Percentiles rank a stretch among this genome's conserved stretches.
Conservation (phyloP, 75 land plant genomes). For the Pinus albicaulis region DNA sequence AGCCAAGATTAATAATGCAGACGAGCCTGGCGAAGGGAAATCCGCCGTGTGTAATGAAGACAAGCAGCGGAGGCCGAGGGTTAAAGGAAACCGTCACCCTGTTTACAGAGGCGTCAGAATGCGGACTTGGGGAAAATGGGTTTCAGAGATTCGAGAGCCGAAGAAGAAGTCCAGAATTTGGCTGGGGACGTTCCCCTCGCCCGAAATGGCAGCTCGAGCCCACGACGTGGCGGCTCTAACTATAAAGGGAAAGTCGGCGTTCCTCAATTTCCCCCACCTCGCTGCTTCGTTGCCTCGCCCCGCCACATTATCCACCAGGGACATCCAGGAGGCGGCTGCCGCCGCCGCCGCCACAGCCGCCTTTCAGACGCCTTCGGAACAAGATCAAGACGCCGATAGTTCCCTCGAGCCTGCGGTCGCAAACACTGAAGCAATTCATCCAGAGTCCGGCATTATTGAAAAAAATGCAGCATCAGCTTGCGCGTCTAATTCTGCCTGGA, state of each 20-base stretch:
- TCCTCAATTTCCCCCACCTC: constrained; percentile 33
- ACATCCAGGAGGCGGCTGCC: constrained; percentile 34
- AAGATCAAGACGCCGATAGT: neutral
- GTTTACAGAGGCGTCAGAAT: constrained; percentile 35
- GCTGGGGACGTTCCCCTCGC: constrained; percentile 38
- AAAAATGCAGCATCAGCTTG: neutral
- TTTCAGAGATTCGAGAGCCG: constrained; percentile 44
- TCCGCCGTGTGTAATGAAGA: neutral
- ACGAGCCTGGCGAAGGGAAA: neutral
- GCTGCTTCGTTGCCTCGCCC: constrained; percentile 19
- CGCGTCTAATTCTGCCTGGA: neutral
- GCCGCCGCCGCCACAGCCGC: constrained; percentile 14
- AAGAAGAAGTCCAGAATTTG: constrained; percentile 39
- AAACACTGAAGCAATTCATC: too few species aligned
- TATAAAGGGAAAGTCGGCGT: constrained; percentile 20
- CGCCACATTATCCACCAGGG: constrained; percentile 10
- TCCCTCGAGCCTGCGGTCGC: neutral
- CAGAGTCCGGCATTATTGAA: too few species aligned
- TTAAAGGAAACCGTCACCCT: constrained; percentile 17
- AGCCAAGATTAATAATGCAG: neutral
- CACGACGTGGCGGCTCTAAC: constrained; percentile 39
- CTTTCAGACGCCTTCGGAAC: neutral
- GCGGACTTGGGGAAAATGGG: constrained; percentile 47
- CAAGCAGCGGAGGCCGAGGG: neutral
- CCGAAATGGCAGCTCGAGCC: constrained; percentile 43